Percentiles rank a stretch among this genome's conserved stretches.
Conservation (phyloP, 1,139 yeast species). For the Nakaseomyces bracarensis region DNA sequence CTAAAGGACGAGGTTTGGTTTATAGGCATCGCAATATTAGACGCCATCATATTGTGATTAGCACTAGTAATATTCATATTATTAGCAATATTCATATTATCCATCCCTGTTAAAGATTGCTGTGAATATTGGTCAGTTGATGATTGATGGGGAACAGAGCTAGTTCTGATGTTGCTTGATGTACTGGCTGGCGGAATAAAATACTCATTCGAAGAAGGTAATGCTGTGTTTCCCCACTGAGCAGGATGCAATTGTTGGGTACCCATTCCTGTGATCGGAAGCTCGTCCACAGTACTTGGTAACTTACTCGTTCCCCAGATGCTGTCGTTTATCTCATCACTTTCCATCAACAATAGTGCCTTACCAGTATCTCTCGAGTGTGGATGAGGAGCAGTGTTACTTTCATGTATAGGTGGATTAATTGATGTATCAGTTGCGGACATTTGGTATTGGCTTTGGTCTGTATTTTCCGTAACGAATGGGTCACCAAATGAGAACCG, state of each 20-base stretch:
- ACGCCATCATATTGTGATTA: not conserved
- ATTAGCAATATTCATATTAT: not conserved
- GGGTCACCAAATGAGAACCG: conserved; percentile 61
- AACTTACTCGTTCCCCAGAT: conserved; percentile 43
- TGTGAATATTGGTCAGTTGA: conserved; percentile 2
- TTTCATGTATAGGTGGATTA: not conserved
- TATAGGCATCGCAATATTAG: not conserved
- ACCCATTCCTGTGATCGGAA: conserved; percentile 11
- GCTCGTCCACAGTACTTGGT: conserved; percentile 4
- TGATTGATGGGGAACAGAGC: not conserved
- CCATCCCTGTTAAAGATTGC: not conserved
- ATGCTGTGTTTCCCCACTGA: not conserved
- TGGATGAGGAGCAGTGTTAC: conserved; percentile 22
- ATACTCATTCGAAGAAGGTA: not conserved
- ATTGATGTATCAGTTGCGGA: not conserved
- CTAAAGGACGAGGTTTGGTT: conserved; percentile 1
- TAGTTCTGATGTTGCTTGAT: conserved; percentile 1
- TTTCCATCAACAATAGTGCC: conserved; percentile 47
- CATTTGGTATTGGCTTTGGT: conserved; percentile 10
- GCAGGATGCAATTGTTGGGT: not conserved
- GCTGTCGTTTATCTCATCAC: conserved; percentile 38
- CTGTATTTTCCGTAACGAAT: conserved; percentile 33
- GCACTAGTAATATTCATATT: not conserved
- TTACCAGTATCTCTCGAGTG: conserved; percentile 39
- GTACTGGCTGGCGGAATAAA: not conserved